Evolutionary conservation across 1,139 yeast species (phyloP).

Genomic region (Meyerozyma athensensis): DNA sequence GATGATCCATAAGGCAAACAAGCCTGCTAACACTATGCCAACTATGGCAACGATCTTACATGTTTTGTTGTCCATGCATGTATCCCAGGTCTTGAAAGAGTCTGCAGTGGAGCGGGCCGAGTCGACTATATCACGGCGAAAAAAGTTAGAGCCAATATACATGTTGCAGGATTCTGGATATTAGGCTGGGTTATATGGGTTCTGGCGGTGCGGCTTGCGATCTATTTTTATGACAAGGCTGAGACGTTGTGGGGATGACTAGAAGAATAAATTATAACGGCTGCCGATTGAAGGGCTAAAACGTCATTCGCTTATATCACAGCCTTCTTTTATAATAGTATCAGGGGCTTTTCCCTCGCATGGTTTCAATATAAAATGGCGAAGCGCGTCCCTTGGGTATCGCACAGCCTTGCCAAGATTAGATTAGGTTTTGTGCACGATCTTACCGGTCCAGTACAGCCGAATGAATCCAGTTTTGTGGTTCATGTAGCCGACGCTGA

Average conservation of each 20-base stretch:
- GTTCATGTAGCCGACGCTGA: neutral
- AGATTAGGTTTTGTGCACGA: neutral
- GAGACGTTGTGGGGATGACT: neutral
- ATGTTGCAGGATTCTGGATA: too few relatives aligned
- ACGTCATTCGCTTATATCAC: neutral
- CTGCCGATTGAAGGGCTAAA: too few relatives aligned
- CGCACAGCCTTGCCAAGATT: neutral
- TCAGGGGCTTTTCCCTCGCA: neutral
- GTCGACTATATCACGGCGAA: constrained; percentile 5
- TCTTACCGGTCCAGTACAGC: constrained; percentile 2
- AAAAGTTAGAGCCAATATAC: neutral
- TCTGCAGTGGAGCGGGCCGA: constrained; percentile 42
- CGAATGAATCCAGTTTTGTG: neutral
- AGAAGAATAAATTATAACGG: too few relatives aligned
- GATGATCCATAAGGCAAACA: constrained; percentile 41
- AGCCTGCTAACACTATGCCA: constrained; percentile 57
- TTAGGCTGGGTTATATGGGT: too few relatives aligned
- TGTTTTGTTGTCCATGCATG: constrained; percentile 71
- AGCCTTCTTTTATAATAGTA: neutral
- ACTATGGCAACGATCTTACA: constrained; percentile 78
- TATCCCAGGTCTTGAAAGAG: constrained; percentile 65
- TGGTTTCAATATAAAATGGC: constrained; percentile 1
- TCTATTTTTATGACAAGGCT: neutral
- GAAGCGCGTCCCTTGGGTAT: constrained; percentile 1
- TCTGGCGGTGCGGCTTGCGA: neutral